phyloP scores from a whole-genome alignment of 176 grass and related monocot genomes.

The Carex littledalei region DNA sequence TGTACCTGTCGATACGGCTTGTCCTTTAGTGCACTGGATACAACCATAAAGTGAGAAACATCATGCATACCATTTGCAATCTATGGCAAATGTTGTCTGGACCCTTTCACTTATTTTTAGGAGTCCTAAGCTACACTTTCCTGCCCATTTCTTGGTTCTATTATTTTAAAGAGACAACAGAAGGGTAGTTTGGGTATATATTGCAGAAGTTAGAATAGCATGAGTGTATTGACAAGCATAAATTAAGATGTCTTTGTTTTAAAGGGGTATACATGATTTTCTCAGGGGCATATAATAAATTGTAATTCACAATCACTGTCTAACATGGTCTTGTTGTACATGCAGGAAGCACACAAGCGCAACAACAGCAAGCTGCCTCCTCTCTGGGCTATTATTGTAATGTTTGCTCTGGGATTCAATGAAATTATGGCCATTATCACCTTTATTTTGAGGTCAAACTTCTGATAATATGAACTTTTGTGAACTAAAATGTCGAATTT shows the following conservation, averaged over 20 bases:
- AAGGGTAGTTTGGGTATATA: not conserved
- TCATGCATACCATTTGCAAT: not conserved
- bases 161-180: not conserved
- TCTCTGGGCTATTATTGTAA: constrained; percentile 61
- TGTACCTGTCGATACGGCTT: not conserved
- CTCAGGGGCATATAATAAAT: not conserved
- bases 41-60: not conserved
- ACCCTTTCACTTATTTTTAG: not conserved
- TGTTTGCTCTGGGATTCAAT: constrained; percentile 70
- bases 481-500: constrained; percentile 23
- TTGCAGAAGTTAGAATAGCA: not conserved
- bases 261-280: not conserved
- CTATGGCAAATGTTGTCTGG: not conserved
- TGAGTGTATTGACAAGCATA: not conserved
- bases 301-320: not conserved
- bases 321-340: not conserved
- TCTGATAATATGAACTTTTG: not conserved
- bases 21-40: not conserved
- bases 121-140: not conserved
- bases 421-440: constrained; percentile 48
- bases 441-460: constrained; percentile 68
- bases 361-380: constrained; percentile 53
- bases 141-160: not conserved
- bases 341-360: constrained; percentile 58
- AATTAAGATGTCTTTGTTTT: not conserved